Evolutionary conservation across 1,139 yeast genomes (phyloP).

Genomic region (Candida frijolesensis): DNA sequence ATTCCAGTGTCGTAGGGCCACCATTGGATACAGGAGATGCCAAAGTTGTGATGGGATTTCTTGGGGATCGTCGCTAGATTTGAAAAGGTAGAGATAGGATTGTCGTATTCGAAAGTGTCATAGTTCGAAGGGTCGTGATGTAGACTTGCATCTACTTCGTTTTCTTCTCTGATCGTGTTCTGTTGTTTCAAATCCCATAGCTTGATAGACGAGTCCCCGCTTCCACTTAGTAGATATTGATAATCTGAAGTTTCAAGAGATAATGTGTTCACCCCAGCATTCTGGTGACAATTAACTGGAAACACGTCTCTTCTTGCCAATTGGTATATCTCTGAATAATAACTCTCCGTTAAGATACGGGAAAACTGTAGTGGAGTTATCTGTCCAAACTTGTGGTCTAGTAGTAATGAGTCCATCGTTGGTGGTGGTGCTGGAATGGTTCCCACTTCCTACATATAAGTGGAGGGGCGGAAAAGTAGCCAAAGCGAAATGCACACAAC

Average conservation of each 20-base stretch:
- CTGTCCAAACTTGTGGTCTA: constrained; percentile 34
- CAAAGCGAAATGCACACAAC: neutral
- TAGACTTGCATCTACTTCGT: constrained; percentile 17
- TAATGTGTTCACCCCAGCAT: constrained; percentile 63
- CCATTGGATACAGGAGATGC: constrained; percentile 78
- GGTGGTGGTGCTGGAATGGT: neutral
- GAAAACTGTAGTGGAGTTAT: constrained; percentile 38
- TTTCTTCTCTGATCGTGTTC: constrained; percentile 16
- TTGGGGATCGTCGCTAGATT: constrained; percentile 51
- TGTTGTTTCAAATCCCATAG: constrained; percentile 53
- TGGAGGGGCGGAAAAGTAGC: neutral
- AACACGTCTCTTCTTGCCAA: constrained; percentile 30
- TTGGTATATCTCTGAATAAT: constrained; percentile 28
- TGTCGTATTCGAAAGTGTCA: constrained; percentile 29
- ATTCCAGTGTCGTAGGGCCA: constrained; percentile 89
- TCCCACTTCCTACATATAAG: constrained; percentile 6
- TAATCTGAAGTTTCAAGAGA: constrained; percentile 58
- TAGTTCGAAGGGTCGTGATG: constrained; percentile 11
- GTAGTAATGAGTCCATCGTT: constrained; percentile 41
- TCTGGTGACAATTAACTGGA: constrained; percentile 40
- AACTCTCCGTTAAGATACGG: constrained; percentile 43
- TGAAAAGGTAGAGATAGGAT: constrained; percentile 25
- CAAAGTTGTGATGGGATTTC: constrained; percentile 64
- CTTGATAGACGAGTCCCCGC: constrained; percentile 73
- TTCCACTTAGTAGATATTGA: constrained; percentile 65